Percentiles rank a stretch among this genome's conserved stretches.
phyloP scores from a whole-genome alignment of 176 grass and related monocot species.

The Echinochloa phyllopogon region DNA sequence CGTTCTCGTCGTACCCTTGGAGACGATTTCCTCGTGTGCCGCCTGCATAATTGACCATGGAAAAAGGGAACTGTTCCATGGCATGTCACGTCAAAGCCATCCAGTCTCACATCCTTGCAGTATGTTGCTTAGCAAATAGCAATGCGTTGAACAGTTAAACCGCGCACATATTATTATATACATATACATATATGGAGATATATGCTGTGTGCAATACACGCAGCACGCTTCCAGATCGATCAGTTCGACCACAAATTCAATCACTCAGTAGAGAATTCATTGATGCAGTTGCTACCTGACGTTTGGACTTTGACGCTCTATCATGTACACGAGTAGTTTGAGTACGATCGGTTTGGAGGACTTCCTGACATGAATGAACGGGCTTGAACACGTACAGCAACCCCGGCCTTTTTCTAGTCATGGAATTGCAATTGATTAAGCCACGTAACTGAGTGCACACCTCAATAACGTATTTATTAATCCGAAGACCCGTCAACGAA shows the following conservation, averaged over 20 bases:
- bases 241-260: not conserved
- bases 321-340: not conserved
- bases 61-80: not conserved
- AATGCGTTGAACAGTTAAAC: slow-evolving; percentile 6
- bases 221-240: not conserved
- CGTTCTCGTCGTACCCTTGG: not conserved
- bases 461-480: not conserved
- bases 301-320: not conserved
- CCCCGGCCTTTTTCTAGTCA: not conserved
- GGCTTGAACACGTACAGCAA: not conserved
- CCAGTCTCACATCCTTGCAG: not conserved
- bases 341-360: not conserved
- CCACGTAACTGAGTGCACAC: not conserved
- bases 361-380: not conserved
- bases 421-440: slow-evolving; percentile 1
- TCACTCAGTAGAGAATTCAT: not conserved
- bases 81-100: not conserved
- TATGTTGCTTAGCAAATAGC: not conserved
- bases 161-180: not conserved
- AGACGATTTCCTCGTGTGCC: not conserved
- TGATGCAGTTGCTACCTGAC: not conserved
- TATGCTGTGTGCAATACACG: not conserved
- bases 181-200: too few species aligned
- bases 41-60: slow-evolving; percentile 21
- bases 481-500: not conserved